Evolutionary conservation across 2,329 filamentous ascomycete genomes (phyloP), one percentile per base, ranked within the genome.

Genomic region (Grosmannia huntii): DNA sequence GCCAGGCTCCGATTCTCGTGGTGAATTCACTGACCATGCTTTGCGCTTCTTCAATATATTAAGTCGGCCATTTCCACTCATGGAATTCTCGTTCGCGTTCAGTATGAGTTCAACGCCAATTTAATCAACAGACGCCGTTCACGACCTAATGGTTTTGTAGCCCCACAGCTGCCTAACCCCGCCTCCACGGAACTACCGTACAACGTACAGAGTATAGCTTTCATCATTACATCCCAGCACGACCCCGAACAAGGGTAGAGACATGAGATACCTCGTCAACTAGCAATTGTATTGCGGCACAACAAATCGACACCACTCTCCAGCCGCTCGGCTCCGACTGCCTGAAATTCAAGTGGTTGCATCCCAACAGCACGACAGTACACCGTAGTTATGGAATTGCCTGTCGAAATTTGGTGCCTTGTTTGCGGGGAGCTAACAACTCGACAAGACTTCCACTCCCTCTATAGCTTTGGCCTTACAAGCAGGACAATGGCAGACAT

Each of bases 331-430:
- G 6, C 5, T 2, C 9, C 19, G 9, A n/a, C 2, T n/a, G 19
- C 36, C 36, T n/a, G 3, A n/a, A n/a, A 44, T 6, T n/a, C 7
- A n/a, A 19, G 21, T n/a, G 16, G 7, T 44, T n/a, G 41, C 41
- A n/a, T n/a, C 41, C 16, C 41, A 44, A 19, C 19, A 44, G 19
- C 3, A 44, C 14, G 41, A 44, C 19, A 44, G 41, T n/a, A n/a
- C 16, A 44, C 19, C 16, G 41, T n/a, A 44, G 16, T 44, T 4
- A 50, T 50, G 48, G 48, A 5, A 9, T 28, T 85, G 41, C 79
- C 81, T 25, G 75, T 78, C 57, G 84, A 87, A 62, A 74, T 87
- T 46, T 73, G 84, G 65, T 77, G 81, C 65, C 70, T 85, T 25
- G 71, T 88, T 53, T 84, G 80, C 59, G 74, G 80, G 59, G 79